A percentile compares a stretch with the other conserved stretches of the same genome.
Evolutionary conservation across 140 eudicot genomes (phyloP).

Genomic region (Bidens hawaiensis): DNA sequence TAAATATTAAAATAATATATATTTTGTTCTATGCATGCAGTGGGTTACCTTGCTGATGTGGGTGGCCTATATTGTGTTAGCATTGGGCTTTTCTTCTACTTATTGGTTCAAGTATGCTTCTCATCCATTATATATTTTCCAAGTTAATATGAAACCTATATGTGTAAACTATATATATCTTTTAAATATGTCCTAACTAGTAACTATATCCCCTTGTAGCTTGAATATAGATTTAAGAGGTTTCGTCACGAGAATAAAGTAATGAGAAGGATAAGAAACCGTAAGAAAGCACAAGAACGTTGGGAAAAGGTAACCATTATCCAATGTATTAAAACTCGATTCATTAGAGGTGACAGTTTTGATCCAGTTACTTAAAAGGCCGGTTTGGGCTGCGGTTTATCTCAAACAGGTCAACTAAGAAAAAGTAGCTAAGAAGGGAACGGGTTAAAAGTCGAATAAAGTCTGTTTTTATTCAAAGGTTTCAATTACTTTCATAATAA

Average conservation of each 20-base stretch:
- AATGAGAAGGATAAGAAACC: slow-evolving; percentile 58
- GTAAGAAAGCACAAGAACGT: slow-evolving; percentile 65
- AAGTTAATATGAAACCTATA: background rate
- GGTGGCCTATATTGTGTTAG: slow-evolving; percentile 89
- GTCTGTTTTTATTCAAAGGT: background rate
- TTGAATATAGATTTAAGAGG: slow-evolving; percentile 76
- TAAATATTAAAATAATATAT: background rate
- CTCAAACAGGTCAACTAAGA: background rate
- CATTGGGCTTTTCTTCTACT: slow-evolving; percentile 66
- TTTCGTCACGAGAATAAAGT: slow-evolving; percentile 66
- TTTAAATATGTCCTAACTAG: slow-evolving; percentile 1
- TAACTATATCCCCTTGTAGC: slow-evolving; percentile 33
- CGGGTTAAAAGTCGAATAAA: background rate
- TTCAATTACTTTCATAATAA: background rate
- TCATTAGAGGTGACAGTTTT: background rate
- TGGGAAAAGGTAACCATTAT: slow-evolving; percentile 73
- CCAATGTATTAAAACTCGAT: background rate
- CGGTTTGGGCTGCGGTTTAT: background rate
- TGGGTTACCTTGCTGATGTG: slow-evolving; percentile 85
- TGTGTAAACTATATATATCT: background rate
- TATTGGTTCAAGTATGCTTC: slow-evolving; percentile 76
- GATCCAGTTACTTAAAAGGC: background rate
- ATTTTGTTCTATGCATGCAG: slow-evolving; percentile 53
- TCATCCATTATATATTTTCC: slow-evolving; percentile 6
- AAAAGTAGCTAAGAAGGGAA: background rate